These are phyloP conservation scores for Leccinum pellstonianum DNA, from an alignment of 768 basidiomycete genomes.

Conservation along the genomic window DNA sequence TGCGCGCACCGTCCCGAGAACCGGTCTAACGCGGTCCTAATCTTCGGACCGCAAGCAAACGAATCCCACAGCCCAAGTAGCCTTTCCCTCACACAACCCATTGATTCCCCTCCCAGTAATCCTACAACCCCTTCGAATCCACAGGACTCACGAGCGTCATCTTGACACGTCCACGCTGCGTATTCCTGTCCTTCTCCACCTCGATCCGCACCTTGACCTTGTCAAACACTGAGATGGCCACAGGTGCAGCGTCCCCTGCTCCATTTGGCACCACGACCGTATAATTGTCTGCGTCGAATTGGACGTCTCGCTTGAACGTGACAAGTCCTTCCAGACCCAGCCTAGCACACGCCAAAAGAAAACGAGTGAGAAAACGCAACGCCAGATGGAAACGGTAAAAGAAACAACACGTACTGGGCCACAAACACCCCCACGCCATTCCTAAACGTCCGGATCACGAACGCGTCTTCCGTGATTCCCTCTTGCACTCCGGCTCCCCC, in stretches of 20 bases:
- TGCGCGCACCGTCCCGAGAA: no score
- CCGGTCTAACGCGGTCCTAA: no score
- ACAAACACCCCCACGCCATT: conserved; percentile 98
- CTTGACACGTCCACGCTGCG: conserved; percentile 86
- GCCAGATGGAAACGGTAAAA: not conserved
- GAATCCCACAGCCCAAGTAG: no score
- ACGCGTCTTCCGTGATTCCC: conserved; percentile 75
- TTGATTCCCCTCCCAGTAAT: not conserved
- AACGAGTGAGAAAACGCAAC: not conserved
- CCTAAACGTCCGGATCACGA: conserved; percentile 89
- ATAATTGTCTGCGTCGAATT: conserved; percentile 92
- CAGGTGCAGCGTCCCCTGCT: conserved; percentile 33
- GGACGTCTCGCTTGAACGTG: conserved; percentile 86
- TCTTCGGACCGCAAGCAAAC: no score
- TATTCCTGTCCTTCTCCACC: conserved; percentile 94
- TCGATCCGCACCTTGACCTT: conserved; percentile 86
- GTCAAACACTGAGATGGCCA: conserved; percentile 86
- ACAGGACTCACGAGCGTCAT: conserved; percentile 66
- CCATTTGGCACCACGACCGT: conserved; percentile 65
- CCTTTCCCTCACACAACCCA: no score
- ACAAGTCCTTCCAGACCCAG: conserved; percentile 67
- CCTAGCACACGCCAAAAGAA: conserved; percentile 37
- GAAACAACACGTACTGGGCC: conserved; percentile 63
- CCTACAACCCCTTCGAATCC: not conserved
- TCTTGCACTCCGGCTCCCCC: conserved; percentile 15